Percentiles rank a stretch among this genome's conserved stretches.
Conservation (phyloP, 768 basidiomycete species). For the Agaricus sinodeliciosus region DNA sequence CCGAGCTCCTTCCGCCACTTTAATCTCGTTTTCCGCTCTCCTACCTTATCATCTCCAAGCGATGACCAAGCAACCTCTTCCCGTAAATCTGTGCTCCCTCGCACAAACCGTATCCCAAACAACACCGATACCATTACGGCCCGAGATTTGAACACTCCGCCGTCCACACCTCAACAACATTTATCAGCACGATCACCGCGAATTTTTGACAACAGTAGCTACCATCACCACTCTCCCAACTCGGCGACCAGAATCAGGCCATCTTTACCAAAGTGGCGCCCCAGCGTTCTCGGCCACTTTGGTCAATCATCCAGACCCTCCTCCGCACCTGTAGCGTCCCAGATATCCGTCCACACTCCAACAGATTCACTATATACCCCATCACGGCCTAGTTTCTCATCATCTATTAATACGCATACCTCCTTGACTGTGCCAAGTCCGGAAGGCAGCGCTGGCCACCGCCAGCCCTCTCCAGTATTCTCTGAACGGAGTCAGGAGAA, state of each 20-base stretch:
- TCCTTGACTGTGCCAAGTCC: constrained; percentile 42
- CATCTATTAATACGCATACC: constrained; percentile 41
- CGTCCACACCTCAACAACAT: constrained; percentile 12
- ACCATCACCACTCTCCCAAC: constrained; percentile 43
- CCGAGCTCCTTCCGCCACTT: constrained; percentile 35
- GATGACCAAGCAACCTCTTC: constrained; percentile 27
- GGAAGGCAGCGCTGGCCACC: constrained; percentile 26
- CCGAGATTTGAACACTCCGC: constrained; percentile 9
- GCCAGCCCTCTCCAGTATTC: constrained; percentile 11
- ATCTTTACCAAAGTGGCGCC: constrained; percentile 47
- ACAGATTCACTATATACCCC: constrained; percentile 26
- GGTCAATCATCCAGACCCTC: constrained; percentile 30
- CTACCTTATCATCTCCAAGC: constrained; percentile 28
- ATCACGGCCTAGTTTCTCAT: constrained; percentile 38
- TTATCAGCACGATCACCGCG: not conserved
- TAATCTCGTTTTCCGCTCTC: constrained; percentile 38
- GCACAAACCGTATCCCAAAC: constrained; percentile 25
- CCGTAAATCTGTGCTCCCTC: constrained; percentile 40
- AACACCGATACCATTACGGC: constrained; percentile 14
- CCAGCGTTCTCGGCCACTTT: constrained; percentile 61
- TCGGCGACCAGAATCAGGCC: constrained; percentile 16
- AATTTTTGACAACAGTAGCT: constrained; percentile 32
- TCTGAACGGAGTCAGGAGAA: not conserved
- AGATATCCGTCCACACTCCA: constrained; percentile 16
- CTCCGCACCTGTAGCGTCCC: constrained; percentile 24